Evolutionary conservation across 2,329 filamentous ascomycete genomes (phyloP), one percentile per base, ranked within the genome.

Genomic region (Hirsutella minnesotensis): DNA sequence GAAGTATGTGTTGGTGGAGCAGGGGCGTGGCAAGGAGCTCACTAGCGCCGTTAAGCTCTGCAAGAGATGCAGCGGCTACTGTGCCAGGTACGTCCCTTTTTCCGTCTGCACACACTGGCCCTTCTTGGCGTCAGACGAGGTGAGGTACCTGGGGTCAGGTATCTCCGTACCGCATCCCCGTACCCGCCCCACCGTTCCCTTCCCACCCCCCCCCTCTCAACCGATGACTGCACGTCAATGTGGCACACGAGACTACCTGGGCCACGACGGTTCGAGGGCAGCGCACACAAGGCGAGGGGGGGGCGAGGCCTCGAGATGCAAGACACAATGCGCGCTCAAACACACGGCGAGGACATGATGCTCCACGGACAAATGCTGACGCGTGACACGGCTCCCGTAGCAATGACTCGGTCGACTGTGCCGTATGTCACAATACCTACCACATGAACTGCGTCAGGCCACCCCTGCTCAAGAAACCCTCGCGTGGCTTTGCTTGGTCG

Each of bases 381-480:
- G 18, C 24, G 49, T 56, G 47, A 57, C 51, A 24, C 15, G 29
- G 9, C 13, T 5, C 21, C 38, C 22, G 44, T 56, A 94, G 86
- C 56, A 83, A 86, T 60, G 87, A 96, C 66, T 96, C 92, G 33
- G 92, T 96, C 20, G 90, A 96, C 61, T 98, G 92, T 62, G 92
- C 90, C 37, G 88, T 95, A 43, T 98, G 92, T 63, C 78, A 82
- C 58, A 82, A 88, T 61, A 96, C 90, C 13, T 98, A 95, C 65
- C 92, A 98, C 68, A 96, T 98, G 90, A 86, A 89, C 56, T 98
- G 92, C 62, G 92, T 98, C 44, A 83, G 84, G 47, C 92, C 92
- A 34, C 87, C 89, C 31, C 65, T 98, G 48, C 74, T 88, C 42
- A 98, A 95, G 64, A 98, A 98, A 64, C 92, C 92, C 18, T 95